Base-by-base conservation (phyloP, 345 rosid species). In the Hibiscus syriacus region DNA sequence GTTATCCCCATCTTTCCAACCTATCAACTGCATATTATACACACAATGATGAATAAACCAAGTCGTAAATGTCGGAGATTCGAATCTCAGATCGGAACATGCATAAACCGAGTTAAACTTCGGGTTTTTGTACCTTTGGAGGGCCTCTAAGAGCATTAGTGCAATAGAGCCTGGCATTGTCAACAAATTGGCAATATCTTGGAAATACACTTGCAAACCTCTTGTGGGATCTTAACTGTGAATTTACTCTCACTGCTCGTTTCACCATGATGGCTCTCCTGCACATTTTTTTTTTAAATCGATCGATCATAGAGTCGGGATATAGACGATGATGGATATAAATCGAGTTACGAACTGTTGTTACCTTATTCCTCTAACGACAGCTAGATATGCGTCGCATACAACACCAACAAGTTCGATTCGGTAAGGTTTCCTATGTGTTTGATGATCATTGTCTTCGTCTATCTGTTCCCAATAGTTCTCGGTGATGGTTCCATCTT, bases 331-430 rank as follows among this genome's bases (percentile, higher is more conserved):
- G 11, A 17, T n/a, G 53, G 17, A n/a, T 17, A 17, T 48, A 5
- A 48, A 48, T 48, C 53, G 5, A 48, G 5, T 16, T 43, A 39
- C 12, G 2, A 58, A 58, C 6, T 0, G 6, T 2, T 1, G 5
- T 9, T 81, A 90, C 97, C 96, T 82, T 73, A 91, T 87, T 76
- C 97, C 99, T 76, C 99, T 75, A 30, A 84, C 84, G 9, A 86
- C 96, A 0, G 99, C 97, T n/a, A 94, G 80, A 77, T 94, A 91
- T 49, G 96, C 89, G 55, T 94, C 99, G 54, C 96, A 94, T 55
- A 89, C 86, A 3, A 94, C 99, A 16, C 97, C 97, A 3, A 85
- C 95, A 55, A 91, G 55, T 76, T 87, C 96, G 55, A 94, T 86
- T 73, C 88, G 76, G 68, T 91, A 94, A 11, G 97, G 95, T 73